Evolutionary conservation across 768 basidiomycete genomes (phyloP), one percentile per base, ranked within the genome.

Genomic region (Sutorius australiensis): DNA sequence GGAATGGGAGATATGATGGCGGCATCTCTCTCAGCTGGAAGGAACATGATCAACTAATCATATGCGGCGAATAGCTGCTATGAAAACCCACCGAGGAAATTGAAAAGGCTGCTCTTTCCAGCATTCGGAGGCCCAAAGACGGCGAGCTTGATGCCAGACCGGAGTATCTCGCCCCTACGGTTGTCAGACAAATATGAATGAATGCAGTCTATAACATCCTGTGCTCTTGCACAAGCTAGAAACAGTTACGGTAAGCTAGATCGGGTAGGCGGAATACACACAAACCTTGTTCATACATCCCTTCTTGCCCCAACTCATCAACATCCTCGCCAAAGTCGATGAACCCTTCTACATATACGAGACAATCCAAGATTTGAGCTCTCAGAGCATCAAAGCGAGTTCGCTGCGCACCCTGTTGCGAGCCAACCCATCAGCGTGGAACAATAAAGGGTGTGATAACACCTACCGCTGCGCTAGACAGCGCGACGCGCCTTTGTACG

Each of bases 51-150:
- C 46, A 31, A 37, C 2, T 13, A 1, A 19, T 17, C 10, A 32
- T 16, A 14, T 8, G 19, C 12, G 9, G 11, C n/a, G 36, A 30
- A 46, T 12, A n/a, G 32, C 42, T 1, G 33, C 19, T 10, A 17
- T 36, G 42, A 27, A 11, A 32, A 61, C 70, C 13, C 60, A 86
- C 92, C 89, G 12, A 95, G 74, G 65, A 84, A 92, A 62, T 95
- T 95, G 43, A 92, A 76, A 17, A 93, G 67, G 61, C 86, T 90
- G 63, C 90, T 93, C 72, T 95, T 97, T n/a, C 93, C 94, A 1
- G 88, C 92, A 61, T 97, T 97, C 0, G 94, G 90, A 21, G 92
- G 91, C 1, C 93, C 93, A 62, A 94, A 93, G 36, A 97, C 94
- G 13, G 89, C 86, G 9, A 95, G 75, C 41, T 82, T 83, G 44